Percentiles rank a stretch among this genome's conserved stretches.
These are phyloP conservation scores for Diplogelasinospora grovesii DNA, from an alignment of 495 filamentous ascomycete species.

Conservation along the genomic window DNA sequence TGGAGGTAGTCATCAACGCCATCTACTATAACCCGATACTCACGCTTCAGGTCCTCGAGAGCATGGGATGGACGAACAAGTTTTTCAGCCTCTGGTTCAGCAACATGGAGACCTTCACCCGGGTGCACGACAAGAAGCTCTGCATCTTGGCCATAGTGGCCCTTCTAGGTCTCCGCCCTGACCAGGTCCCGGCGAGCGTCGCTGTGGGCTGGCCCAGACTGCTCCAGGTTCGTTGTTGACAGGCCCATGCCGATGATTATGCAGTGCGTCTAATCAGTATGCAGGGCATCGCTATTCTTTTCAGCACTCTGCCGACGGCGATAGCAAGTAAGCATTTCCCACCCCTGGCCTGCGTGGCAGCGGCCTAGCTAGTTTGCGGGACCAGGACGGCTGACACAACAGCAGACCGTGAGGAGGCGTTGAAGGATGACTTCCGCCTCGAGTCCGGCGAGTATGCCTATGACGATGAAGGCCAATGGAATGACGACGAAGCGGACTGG, in stretches of 20 bases:
- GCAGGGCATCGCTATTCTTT: constrained; percentile 75
- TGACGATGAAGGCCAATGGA: constrained; percentile 76
- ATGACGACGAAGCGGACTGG: constrained; percentile 59
- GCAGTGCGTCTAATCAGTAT: not conserved
- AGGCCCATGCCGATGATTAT: not conserved
- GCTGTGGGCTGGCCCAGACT: constrained; percentile 96
- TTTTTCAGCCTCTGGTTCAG: constrained; percentile 98
- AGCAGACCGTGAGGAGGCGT: constrained; percentile 80
- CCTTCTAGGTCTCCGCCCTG: constrained; percentile 66
- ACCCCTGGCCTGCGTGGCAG: not conserved
- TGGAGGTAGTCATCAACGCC: constrained; percentile 98
- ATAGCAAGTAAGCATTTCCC: constrained; percentile 60
- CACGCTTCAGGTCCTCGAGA: constrained; percentile 75
- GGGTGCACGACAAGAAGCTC: constrained; percentile 97
- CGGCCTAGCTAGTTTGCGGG: no score
- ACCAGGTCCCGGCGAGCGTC: constrained; percentile 78
- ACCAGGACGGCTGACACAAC: constrained; percentile 11
- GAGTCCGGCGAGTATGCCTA: constrained; percentile 62
- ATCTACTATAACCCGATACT: constrained; percentile 93
- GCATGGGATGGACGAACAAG: constrained; percentile 96
- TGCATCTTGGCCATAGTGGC: constrained; percentile 89
- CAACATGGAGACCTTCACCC: constrained; percentile 85
- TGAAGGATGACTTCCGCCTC: constrained; percentile 79
- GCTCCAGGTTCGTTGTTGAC: constrained; percentile 43
- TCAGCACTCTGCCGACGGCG: constrained; percentile 83